Conservation (phyloP, 768 basidiomycete species). For the Boletus pseudopeckii region DNA sequence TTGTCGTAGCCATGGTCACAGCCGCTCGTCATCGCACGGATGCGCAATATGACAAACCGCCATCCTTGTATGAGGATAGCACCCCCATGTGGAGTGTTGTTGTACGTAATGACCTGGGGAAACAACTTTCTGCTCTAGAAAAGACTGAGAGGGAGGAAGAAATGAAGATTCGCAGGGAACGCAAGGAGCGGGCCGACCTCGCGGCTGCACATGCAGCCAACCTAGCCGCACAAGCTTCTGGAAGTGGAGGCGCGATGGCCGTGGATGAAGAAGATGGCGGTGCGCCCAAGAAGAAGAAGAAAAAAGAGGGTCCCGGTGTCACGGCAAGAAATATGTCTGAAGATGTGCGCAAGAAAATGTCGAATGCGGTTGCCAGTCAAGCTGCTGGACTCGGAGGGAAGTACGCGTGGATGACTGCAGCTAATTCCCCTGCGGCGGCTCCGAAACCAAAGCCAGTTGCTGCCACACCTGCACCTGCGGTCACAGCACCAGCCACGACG, state of each 20-base stretch:
- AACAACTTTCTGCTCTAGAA: conserved; percentile 74
- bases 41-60: conserved; percentile 63
- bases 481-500: conserved; percentile 23
- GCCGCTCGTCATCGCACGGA: conserved; percentile 69
- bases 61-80: conserved; percentile 62
- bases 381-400: conserved; percentile 81
- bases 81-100: conserved; percentile 81
- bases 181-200: conserved; percentile 73
- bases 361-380: conserved; percentile 83
- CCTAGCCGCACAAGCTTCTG: conserved; percentile 54
- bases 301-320: conserved; percentile 79
- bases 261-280: conserved; percentile 49
- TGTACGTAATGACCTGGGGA: conserved; percentile 75
- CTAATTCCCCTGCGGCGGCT: conserved; percentile 42
- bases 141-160: conserved; percentile 84
- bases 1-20: conserved; percentile 63
- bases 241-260: conserved; percentile 22
- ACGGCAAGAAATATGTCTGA: conserved; percentile 89
- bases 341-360: conserved; percentile 89
- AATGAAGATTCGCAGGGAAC: conserved; percentile 63
- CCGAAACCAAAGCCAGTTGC: conserved; percentile 37
- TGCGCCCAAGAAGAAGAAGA: conserved; percentile 74
- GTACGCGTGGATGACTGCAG: conserved; percentile 86
- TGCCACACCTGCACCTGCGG: conserved; percentile 32
- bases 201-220: conserved; percentile 68